Evolutionary conservation across 495 filamentous ascomycete genomes (phyloP).

Genomic region (Saxophila tyrrhenica): DNA sequence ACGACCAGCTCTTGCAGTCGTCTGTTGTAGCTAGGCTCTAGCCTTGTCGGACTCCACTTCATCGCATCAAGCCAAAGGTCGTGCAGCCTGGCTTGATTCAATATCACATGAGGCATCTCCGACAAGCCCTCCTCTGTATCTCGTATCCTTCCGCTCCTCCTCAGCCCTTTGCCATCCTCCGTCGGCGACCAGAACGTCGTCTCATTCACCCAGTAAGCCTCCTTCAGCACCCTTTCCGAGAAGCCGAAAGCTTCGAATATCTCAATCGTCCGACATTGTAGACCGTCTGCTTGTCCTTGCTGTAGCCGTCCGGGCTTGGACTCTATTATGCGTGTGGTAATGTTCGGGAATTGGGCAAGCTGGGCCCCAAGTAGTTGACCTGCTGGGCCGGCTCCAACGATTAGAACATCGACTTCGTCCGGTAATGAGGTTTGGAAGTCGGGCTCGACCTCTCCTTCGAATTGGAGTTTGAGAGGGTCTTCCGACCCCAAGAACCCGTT

Average conservation of each 20-base stretch:
- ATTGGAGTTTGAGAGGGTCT: slow-evolving; percentile 17
- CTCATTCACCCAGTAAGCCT: slow-evolving; percentile 62
- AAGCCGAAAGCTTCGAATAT: slow-evolving; percentile 71
- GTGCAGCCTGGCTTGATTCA: slow-evolving; percentile 56
- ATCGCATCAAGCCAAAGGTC: slow-evolving; percentile 23
- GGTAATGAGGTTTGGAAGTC: slow-evolving; percentile 18
- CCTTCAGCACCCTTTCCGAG: slow-evolving; percentile 55
- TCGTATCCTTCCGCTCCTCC: slow-evolving; percentile 43
- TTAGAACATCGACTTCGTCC: slow-evolving; percentile 42
- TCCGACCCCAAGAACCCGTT: slow-evolving; percentile 18
- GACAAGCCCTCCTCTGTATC: slow-evolving; percentile 55
- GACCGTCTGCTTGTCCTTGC: slow-evolving; percentile 69
- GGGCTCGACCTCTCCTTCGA: slow-evolving; percentile 13
- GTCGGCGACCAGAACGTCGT: slow-evolving; percentile 31
- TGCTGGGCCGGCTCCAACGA: slow-evolving; percentile 57
- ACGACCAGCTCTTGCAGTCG: slow-evolving; percentile 27
- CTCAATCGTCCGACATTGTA: slow-evolving; percentile 71
- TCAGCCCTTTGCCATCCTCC: slow-evolving; percentile 35
- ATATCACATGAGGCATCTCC: slow-evolving; percentile 60
- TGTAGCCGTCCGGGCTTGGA: slow-evolving; percentile 46
- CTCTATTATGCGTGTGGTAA: slow-evolving; percentile 55
- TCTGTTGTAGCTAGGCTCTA: slow-evolving; percentile 23
- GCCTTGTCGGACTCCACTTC: slow-evolving; percentile 21
- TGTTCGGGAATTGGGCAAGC: slow-evolving; percentile 46
- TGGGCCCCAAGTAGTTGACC: slow-evolving; percentile 58